A percentile compares a stretch with the other conserved stretches of the same genome.
Conservation (phyloP, 352 stramenopile species). For the Globisporangium spiculum region DNA sequence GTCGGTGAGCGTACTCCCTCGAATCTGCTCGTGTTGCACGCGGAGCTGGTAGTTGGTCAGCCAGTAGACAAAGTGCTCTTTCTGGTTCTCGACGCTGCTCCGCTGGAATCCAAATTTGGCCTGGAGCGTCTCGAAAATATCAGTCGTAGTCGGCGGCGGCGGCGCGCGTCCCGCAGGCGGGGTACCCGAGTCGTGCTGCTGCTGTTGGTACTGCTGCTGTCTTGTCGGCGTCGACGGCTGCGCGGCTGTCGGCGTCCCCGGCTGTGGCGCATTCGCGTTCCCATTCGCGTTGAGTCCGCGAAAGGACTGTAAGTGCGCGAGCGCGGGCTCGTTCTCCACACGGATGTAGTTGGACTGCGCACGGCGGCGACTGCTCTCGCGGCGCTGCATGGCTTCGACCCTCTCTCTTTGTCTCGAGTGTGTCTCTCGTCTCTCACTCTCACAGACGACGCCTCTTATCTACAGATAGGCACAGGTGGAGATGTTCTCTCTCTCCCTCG, state of each 20-base stretch:
- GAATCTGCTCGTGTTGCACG: slow-evolving; percentile 38
- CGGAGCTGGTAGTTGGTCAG: slow-evolving; percentile 84
- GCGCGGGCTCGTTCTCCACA: slow-evolving; percentile 49
- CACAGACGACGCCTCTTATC: neutral
- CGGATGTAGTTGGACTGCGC: slow-evolving; percentile 82
- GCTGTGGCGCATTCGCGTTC: neutral
- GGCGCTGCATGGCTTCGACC: slow-evolving; percentile 14
- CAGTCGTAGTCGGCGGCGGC: slow-evolving; percentile 23
- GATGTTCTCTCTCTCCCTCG: no score
- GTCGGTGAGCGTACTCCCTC: slow-evolving; percentile 28
- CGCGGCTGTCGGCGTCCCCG: neutral
- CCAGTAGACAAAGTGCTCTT: slow-evolving; percentile 83
- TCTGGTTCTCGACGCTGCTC: slow-evolving; percentile 76
- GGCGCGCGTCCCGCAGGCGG: slow-evolving; percentile 10
- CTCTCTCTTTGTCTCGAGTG: no score
- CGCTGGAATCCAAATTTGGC: slow-evolving; percentile 80
- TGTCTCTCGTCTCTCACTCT: no score
- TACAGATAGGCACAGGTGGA: neutral
- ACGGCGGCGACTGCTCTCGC: slow-evolving; percentile 19
- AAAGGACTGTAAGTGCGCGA: slow-evolving; percentile 68
- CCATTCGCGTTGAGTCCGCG: slow-evolving; percentile 19
- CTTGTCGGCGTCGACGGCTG: neutral
- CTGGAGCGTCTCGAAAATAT: slow-evolving; percentile 77
- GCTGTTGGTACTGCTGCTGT: slow-evolving; percentile 10
- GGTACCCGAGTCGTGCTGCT: slow-evolving; percentile 3